phyloP scores from a whole-genome alignment of 768 basidiomycete species.

The Rhizopogon rudus region DNA sequence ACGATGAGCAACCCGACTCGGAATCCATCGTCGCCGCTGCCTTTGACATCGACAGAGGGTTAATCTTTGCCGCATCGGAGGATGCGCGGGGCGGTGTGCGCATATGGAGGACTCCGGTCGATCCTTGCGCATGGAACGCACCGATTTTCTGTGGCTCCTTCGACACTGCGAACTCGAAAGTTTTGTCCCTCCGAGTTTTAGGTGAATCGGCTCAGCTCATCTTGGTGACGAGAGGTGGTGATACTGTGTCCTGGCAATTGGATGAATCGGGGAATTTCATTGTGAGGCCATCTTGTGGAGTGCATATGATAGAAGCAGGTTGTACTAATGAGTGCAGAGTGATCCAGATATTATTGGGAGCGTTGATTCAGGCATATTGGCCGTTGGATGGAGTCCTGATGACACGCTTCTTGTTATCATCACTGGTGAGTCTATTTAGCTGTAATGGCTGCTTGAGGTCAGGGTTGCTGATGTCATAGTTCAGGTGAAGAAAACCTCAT shows the following conservation, averaged over 20 bases:
- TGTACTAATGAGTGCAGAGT: constrained; percentile 11
- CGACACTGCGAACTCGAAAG: constrained; percentile 29
- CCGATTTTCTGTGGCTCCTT: constrained; percentile 23
- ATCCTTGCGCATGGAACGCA: constrained; percentile 7
- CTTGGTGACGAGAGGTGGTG: constrained; percentile 70
- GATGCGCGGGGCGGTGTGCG: constrained; percentile 53
- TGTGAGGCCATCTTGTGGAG: constrained; percentile 28
- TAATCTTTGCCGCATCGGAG: constrained; percentile 56
- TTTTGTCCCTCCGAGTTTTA: constrained; percentile 64
- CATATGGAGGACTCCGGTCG: constrained; percentile 41
- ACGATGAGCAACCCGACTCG: constrained; percentile 9
- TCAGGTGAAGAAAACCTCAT: constrained; percentile 75
- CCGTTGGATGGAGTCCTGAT: constrained; percentile 90
- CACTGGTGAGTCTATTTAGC: constrained; percentile 49
- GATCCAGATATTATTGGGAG: constrained; percentile 74
- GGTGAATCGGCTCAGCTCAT: constrained; percentile 67
- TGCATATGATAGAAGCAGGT: not conserved
- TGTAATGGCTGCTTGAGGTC: not conserved
- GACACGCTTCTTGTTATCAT: constrained; percentile 79
- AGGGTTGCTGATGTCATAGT: not conserved
- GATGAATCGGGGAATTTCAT: constrained; percentile 38
- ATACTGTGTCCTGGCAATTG: constrained; percentile 67
- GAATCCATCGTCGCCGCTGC: constrained; percentile 41
- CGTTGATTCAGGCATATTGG: constrained; percentile 77
- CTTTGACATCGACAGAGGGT: constrained; percentile 61